Conservation (phyloP, 2,329 filamentous ascomycete genomes). For the Exserohilum turcica region DNA sequence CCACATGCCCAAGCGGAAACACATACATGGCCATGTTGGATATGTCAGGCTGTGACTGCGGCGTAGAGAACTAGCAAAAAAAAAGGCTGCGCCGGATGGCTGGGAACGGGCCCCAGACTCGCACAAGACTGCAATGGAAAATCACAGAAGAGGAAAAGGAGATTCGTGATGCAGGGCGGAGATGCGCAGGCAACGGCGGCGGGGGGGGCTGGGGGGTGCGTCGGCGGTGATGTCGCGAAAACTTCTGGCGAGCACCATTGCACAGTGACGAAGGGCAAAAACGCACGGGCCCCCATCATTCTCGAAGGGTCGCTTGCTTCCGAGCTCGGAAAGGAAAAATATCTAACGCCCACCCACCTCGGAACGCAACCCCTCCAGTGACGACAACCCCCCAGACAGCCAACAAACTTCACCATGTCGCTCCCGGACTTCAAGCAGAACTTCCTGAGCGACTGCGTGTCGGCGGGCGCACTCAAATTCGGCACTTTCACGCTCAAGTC, state of each 20-base stretch:
- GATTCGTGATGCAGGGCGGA: conserved; percentile 13
- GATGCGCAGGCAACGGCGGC: conserved; percentile 40
- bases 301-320: conserved; percentile 30
- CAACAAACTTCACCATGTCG: conserved; percentile 18
- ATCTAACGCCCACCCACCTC: conserved; percentile 9
- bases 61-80: conserved; percentile 19
- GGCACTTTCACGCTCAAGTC: conserved; percentile 91
- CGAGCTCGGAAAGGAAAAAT: conserved; percentile 38
- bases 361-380: not conserved
- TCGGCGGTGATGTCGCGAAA: conserved; percentile 34
- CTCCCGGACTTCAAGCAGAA: conserved; percentile 63
- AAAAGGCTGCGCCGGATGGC: conserved; percentile 27
- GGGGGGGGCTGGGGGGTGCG: conserved; percentile 22
- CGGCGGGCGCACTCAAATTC: conserved; percentile 75
- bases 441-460: conserved; percentile 72
- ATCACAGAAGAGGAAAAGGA: conserved; percentile 13
- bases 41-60: conserved; percentile 19
- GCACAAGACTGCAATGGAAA: conserved; percentile 27
- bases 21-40: conserved; percentile 47
- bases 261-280: conserved; percentile 27
- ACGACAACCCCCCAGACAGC: not conserved
- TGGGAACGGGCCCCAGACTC: conserved; percentile 15
- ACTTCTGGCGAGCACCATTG: conserved; percentile 32
- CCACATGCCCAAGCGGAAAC: not conserved
- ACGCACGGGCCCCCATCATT: conserved; percentile 34